These are phyloP conservation scores for Chlorociboria aeruginascens DNA, from an alignment of 495 filamentous ascomycete species.

Conservation along the genomic window DNA sequence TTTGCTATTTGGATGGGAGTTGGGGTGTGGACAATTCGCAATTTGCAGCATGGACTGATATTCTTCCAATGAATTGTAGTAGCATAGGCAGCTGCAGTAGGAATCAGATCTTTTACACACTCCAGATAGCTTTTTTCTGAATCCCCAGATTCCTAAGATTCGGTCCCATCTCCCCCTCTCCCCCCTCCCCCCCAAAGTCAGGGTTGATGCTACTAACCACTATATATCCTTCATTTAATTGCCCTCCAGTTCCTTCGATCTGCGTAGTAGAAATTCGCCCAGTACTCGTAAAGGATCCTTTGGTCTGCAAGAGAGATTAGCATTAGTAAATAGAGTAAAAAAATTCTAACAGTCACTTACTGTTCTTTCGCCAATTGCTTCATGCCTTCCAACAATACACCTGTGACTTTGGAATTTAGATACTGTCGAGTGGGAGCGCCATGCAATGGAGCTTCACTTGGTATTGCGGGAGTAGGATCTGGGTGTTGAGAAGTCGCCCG, in stretches of 20 bases:
- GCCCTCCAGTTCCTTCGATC: constrained; percentile 62
- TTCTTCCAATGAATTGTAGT: constrained; percentile 8
- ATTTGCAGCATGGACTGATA: constrained; percentile 16
- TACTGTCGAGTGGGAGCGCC: constrained; percentile 82
- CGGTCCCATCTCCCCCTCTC: no score
- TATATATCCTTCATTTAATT: neutral
- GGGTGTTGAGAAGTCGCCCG: constrained; percentile 40
- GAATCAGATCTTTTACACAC: constrained; percentile 16
- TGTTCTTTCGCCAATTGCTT: constrained; percentile 74
- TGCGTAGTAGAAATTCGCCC: constrained; percentile 75
- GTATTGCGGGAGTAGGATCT: constrained; percentile 33
- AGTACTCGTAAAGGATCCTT: constrained; percentile 75
- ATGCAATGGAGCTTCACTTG: constrained; percentile 46
- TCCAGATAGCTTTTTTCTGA: neutral
- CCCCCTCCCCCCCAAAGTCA: neutral
- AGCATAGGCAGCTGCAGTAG: constrained; percentile 10
- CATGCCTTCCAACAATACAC: constrained; percentile 80
- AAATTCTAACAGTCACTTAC: constrained; percentile 37
- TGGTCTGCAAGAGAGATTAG: constrained; percentile 37
- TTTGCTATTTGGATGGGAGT: constrained; percentile 17
- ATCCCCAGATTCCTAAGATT: no score
- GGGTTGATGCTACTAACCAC: neutral
- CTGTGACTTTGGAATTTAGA: constrained; percentile 80
- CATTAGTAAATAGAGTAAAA: neutral
- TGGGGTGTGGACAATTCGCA: constrained; percentile 9